Percentiles rank a stretch among this genome's conserved stretches.
phyloP scores from a whole-genome alignment of 768 basidiomycete genomes.

The Lepiota brunneoincarnata region DNA sequence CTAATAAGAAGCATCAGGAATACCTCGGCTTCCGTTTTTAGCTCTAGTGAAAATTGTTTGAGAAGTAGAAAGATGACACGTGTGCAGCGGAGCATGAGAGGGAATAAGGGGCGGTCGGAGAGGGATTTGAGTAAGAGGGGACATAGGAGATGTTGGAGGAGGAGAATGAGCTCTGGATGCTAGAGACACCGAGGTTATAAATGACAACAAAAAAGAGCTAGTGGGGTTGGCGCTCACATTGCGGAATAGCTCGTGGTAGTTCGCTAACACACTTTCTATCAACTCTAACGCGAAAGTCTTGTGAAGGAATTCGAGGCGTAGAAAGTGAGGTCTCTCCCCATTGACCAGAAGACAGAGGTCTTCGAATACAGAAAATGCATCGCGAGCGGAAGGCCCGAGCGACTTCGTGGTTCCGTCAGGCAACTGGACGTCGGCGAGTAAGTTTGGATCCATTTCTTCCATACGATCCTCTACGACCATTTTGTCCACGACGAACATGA shows the following conservation, averaged over 20 bases:
- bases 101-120: constrained; percentile 80
- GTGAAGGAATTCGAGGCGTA: constrained; percentile 78
- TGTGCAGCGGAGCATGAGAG: constrained; percentile 85
- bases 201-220: background rate
- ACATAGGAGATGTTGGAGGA: constrained; percentile 88
- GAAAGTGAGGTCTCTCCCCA: constrained; percentile 74
- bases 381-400: constrained; percentile 74
- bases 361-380: constrained; percentile 87
- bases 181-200: constrained; percentile 24
- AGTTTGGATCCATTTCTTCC: constrained; percentile 30
- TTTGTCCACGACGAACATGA: constrained; percentile 98
- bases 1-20: constrained; percentile 75
- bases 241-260: constrained; percentile 84
- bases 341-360: constrained; percentile 90
- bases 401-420: constrained; percentile 65
- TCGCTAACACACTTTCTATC: constrained; percentile 94
- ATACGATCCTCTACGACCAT: constrained; percentile 73
- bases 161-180: constrained; percentile 80
- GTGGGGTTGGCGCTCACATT: constrained; percentile 44
- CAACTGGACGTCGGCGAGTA: constrained; percentile 46
- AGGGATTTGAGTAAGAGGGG: constrained; percentile 85
- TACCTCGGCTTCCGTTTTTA: constrained; percentile 81
- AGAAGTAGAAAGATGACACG: constrained; percentile 92
- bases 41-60: constrained; percentile 83
- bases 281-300: constrained; percentile 97